These are phyloP conservation scores for Cercospora sp. DNA, from an alignment of 2,329 filamentous ascomycete species.

Conservation along the genomic window DNA sequence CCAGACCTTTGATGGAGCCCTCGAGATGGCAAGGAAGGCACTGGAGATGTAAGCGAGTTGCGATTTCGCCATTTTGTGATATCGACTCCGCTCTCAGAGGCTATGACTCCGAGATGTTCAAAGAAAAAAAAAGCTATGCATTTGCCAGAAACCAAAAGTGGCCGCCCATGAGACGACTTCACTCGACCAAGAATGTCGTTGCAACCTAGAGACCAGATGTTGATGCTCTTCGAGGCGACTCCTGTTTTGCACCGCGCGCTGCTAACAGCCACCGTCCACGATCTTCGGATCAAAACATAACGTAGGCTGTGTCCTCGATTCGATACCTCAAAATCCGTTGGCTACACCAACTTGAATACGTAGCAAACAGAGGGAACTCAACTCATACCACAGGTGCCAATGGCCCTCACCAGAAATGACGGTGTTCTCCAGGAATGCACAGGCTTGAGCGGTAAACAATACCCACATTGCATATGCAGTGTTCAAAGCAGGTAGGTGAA, in stretches of 20 bases:
- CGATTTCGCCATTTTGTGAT: neutral
- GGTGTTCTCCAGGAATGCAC: too few relatives aligned
- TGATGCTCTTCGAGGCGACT: neutral
- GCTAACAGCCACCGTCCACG: neutral
- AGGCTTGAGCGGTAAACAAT: neutral
- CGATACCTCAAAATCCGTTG: neutral
- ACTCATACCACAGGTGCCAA: neutral
- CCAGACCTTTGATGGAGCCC: slow-evolving; percentile 82
- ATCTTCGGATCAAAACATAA: neutral
- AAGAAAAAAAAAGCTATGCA: neutral
- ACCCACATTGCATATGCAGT: neutral
- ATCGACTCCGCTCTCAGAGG: neutral
- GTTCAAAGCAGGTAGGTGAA: neutral
- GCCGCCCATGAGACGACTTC: neutral
- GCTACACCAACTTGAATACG: neutral
- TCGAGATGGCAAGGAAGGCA: slow-evolving; percentile 80
- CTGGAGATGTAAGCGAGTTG: slow-evolving; percentile 47
- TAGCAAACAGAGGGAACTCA: neutral
- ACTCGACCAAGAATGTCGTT: neutral
- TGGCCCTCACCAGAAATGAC: too few relatives aligned
- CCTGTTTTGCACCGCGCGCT: neutral
- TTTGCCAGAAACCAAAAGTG: neutral
- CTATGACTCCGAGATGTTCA: neutral
- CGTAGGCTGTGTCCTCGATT: neutral
- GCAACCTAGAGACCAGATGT: neutral